A percentile compares a stretch with the other conserved stretches of the same genome.
Conservation (phyloP, 805 yeast genomes). For the Metschnikowia bowlesiae region DNA sequence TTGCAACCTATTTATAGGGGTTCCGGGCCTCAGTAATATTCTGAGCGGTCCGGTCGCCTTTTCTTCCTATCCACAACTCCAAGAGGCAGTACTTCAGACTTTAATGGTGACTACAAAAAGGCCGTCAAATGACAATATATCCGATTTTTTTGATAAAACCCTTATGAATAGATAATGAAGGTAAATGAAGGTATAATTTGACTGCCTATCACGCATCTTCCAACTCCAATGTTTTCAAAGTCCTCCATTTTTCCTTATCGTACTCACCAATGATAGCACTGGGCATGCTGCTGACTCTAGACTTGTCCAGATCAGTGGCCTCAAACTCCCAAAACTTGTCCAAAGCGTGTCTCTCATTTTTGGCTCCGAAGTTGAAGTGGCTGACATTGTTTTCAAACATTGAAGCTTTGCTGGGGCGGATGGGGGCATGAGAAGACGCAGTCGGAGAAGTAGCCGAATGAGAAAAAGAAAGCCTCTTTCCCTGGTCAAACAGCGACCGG, state of each 20-base stretch:
- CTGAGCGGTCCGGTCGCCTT: not conserved
- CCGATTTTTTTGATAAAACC: not conserved
- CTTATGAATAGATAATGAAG: not conserved
- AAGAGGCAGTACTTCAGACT: too few relatives aligned
- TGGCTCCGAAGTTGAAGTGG: slow-evolving; percentile 4
- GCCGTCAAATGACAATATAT: too few relatives aligned
- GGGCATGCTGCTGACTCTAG: slow-evolving; percentile 45
- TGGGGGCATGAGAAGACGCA: not conserved
- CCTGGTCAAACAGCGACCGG: slow-evolving; percentile 8
- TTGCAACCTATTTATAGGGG: not conserved
- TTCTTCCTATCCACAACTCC: not conserved
- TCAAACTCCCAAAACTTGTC: slow-evolving; percentile 28
- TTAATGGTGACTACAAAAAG: too few relatives aligned
- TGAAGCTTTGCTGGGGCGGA: not conserved
- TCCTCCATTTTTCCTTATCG: slow-evolving; percentile 63
- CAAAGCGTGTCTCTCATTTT: slow-evolving; percentile 3
- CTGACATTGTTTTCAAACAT: slow-evolving; percentile 4
- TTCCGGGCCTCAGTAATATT: not conserved
- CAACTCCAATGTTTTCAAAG: slow-evolving; percentile 36
- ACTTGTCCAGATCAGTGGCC: slow-evolving; percentile 32
- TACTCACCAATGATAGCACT: slow-evolving; percentile 59
- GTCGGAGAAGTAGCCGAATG: not conserved
- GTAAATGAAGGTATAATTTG: not conserved
- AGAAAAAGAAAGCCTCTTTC: slow-evolving; percentile 3
- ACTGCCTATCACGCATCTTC: not conserved